Percentiles rank a stretch among this genome's conserved stretches.
Evolutionary conservation across 805 yeast species (phyloP).

Genomic region (Saccharomycopsis amapae): DNA sequence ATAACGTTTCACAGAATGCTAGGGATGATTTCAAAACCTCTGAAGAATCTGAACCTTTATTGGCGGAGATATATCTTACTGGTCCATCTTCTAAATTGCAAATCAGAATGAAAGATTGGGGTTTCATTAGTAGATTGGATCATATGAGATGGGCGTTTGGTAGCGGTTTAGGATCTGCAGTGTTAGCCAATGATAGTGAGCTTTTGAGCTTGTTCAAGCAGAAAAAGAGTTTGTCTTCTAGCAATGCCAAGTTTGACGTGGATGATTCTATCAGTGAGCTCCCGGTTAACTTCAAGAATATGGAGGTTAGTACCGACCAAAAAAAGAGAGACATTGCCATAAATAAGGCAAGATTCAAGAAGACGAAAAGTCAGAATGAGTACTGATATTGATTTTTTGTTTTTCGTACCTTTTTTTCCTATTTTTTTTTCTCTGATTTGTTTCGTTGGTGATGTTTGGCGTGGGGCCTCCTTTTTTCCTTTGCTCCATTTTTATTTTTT

Average conservation of each 20-base stretch:
- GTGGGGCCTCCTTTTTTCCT: background rate
- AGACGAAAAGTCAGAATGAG: background rate
- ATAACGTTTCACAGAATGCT: constrained; percentile 28
- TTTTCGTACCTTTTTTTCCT: background rate
- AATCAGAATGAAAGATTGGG: constrained; percentile 10
- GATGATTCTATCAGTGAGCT: background rate
- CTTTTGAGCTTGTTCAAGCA: background rate
- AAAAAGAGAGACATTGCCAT: constrained; percentile 12
- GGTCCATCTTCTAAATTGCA: background rate
- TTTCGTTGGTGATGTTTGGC: background rate
- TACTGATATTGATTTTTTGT: background rate
- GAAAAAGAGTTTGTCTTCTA: background rate
- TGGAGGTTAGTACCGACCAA: background rate
- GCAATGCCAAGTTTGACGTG: background rate
- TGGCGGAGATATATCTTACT: constrained; percentile 2
- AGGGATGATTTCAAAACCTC: background rate
- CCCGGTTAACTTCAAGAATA: background rate
- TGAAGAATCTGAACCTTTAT: constrained; percentile 1
- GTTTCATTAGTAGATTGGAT: constrained; percentile 3
- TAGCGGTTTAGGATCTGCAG: constrained; percentile 2
- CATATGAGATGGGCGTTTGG: constrained; percentile 20
- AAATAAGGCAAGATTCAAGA: constrained; percentile 12
- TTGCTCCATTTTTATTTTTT: background rate
- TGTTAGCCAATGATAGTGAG: constrained; percentile 1
- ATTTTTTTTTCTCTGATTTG: background rate